Base-by-base conservation (phyloP, 495 filamentous ascomycete species). In the Tetracladium setigerum region DNA sequence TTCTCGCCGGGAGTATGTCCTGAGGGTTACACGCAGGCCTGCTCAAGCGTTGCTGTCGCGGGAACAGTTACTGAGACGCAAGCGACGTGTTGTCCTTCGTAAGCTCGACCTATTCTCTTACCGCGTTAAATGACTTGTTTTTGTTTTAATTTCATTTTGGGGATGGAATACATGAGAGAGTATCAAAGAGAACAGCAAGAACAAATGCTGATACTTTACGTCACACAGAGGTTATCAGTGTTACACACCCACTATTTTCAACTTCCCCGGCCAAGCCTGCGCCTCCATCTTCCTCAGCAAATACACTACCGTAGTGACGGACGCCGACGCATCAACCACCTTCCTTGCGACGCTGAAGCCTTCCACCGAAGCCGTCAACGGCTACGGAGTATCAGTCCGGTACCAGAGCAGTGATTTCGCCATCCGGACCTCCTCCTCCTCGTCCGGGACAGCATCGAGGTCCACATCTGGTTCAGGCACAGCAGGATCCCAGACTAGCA, bases 1-100 rank as follows among this genome's bases (percentile, higher is more conserved):
- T 47, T 38, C 18, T 47, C 45, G 17, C 45, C 45, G 3, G 45
- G 45, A 4, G 12, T 40, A 7, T 47, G 45, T 47, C 45, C 45
- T 6, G 30, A 14, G 10, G 45, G 45, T 19, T 47, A 47, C 16
- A 18, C 16, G 19, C n/a, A 19, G 7, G 45, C 45, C n/a, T 47
- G 45, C 35, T 30, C 34, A 8, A 27, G n/a, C 6, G n/a, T 40
- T 9, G 19, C 16, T 5, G 3, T 19, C 10, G n/a, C 27, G 6
- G 46, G 46, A 18, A 35, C 46, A n/a, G 27, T 17, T 14, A 22
- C 35, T 9, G 45, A 47, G 19, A 47, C 45, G 5, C 17, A 18
- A 15, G 45, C 37, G 19, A 47, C 45, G 6, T 47, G 45, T 27
- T 47, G 45, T 30, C 45, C 45, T 30, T 38, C 34, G 35, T 41